phyloP scores from a whole-genome alignment of 2,329 filamentous ascomycete genomes.

The Talaromyces marneffei region DNA sequence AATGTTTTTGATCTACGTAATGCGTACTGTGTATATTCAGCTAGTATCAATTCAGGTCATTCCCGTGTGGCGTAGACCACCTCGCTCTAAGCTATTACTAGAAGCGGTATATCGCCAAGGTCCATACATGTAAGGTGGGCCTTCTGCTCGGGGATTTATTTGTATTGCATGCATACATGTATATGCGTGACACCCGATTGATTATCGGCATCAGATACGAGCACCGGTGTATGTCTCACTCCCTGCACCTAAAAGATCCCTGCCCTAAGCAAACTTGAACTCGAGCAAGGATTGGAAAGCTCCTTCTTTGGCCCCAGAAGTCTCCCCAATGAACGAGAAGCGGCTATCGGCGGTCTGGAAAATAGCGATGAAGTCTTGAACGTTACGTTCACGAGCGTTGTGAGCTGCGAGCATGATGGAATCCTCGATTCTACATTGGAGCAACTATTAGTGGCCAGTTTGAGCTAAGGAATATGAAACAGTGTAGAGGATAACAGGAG shows the following conservation, averaged over 20 bases:
- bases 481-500: background rate
- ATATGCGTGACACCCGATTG: background rate
- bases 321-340: background rate
- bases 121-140: background rate
- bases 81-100: too few species aligned
- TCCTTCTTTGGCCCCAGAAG: background rate
- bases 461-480: background rate
- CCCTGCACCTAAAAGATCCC: background rate
- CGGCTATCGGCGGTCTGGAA: background rate
- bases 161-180: background rate
- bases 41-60: too few species aligned
- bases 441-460: background rate
- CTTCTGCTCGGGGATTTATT: background rate
- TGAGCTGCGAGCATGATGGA: conserved; percentile 7
- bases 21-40: too few species aligned
- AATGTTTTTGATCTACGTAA: too few species aligned
- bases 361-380: background rate
- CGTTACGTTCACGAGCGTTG: conserved; percentile 5
- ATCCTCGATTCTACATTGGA: conserved; percentile 7
- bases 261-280: background rate
- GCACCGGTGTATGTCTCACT: background rate
- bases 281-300: background rate
- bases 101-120: too few species aligned
- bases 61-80: too few species aligned
- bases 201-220: background rate